Evolutionary conservation across 805 yeast genomes (phyloP).

Genomic region (Candida cerambycidarum): DNA sequence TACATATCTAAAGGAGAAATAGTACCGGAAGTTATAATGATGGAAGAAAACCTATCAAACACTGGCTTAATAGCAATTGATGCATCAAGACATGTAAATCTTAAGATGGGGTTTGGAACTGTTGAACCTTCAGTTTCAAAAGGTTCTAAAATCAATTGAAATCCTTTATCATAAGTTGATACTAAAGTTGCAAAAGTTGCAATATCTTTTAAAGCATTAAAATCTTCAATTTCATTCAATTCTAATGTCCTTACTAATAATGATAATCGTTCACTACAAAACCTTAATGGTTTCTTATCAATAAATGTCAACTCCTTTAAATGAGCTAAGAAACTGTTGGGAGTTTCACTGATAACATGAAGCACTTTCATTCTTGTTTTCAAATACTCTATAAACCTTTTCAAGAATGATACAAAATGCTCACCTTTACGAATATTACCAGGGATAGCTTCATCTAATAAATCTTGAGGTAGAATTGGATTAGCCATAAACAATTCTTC

Average conservation of each 20-base stretch:
- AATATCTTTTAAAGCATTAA: slow-evolving; percentile 88
- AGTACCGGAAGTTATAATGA: slow-evolving; percentile 95
- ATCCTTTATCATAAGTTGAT: slow-evolving; percentile 92
- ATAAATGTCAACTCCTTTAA: slow-evolving; percentile 90
- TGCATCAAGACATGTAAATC: slow-evolving; percentile 95
- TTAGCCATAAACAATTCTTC: slow-evolving; percentile 78
- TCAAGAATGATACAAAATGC: slow-evolving; percentile 90
- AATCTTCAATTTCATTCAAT: slow-evolving; percentile 84
- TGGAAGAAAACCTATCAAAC: slow-evolving; percentile 88
- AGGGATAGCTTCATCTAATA: slow-evolving; percentile 90
- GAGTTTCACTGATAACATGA: slow-evolving; percentile 98
- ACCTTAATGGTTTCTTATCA: slow-evolving; percentile 85
- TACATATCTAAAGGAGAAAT: slow-evolving; percentile 98
- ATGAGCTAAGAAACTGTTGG: slow-evolving; percentile 88
- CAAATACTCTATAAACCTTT: slow-evolving; percentile 88
- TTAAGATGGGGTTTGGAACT: slow-evolving; percentile 93
- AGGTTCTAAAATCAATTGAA: slow-evolving; percentile 89
- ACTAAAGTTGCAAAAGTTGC: slow-evolving; percentile 96
- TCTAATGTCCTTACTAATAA: slow-evolving; percentile 87
- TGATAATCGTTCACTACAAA: slow-evolving; percentile 89
- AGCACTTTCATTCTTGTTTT: slow-evolving; percentile 97
- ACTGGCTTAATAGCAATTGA: slow-evolving; percentile 97
- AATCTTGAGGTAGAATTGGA: slow-evolving; percentile 83
- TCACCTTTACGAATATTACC: slow-evolving; percentile 97
- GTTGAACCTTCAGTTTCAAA: slow-evolving; percentile 91